phyloP scores from a whole-genome alignment of 1,284 basidiomycete species.

The Boletellus sp. region DNA sequence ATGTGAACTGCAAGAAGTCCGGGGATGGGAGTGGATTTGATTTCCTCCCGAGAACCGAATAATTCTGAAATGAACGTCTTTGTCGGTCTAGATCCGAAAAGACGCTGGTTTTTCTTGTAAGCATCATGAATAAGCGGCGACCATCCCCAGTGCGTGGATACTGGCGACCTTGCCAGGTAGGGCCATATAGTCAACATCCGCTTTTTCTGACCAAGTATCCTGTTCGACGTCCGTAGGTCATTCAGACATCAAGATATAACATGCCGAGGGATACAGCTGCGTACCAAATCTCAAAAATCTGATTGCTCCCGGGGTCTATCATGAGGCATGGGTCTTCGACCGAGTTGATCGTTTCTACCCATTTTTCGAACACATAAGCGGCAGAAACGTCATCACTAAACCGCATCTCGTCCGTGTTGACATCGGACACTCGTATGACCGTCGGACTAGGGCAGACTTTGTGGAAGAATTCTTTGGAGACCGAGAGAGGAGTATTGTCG shows the following conservation, averaged over 20 bases:
- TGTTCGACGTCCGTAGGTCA: constrained; percentile 9
- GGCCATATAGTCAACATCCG: constrained; percentile 38
- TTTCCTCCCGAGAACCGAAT: constrained; percentile 1
- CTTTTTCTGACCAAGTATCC: constrained; percentile 34
- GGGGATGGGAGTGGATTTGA: constrained; percentile 19
- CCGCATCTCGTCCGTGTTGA: constrained; percentile 29
- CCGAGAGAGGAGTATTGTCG: constrained; percentile 34
- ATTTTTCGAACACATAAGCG: constrained; percentile 31
- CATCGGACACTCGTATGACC: constrained; percentile 26
- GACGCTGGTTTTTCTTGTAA: constrained; percentile 32
- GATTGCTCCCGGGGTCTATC: constrained; percentile 21
- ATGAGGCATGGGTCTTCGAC: constrained; percentile 37
- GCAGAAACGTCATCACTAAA: constrained; percentile 21
- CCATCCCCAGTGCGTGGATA: constrained; percentile 38
- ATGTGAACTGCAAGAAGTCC: constrained; percentile 56
- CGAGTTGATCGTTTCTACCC: constrained; percentile 32
- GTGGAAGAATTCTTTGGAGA: constrained; percentile 36
- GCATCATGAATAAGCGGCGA: constrained; percentile 38
- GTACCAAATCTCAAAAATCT: constrained; percentile 34
- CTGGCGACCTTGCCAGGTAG: constrained; percentile 35
- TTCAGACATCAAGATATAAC: constrained; percentile 1
- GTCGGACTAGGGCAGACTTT: constrained; percentile 37
- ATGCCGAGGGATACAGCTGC: neutral
- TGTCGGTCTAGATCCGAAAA: constrained; percentile 25
- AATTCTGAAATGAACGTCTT: constrained; percentile 4